phyloP scores from a whole-genome alignment of 305 asterid species.

The Andrographis paniculata region DNA sequence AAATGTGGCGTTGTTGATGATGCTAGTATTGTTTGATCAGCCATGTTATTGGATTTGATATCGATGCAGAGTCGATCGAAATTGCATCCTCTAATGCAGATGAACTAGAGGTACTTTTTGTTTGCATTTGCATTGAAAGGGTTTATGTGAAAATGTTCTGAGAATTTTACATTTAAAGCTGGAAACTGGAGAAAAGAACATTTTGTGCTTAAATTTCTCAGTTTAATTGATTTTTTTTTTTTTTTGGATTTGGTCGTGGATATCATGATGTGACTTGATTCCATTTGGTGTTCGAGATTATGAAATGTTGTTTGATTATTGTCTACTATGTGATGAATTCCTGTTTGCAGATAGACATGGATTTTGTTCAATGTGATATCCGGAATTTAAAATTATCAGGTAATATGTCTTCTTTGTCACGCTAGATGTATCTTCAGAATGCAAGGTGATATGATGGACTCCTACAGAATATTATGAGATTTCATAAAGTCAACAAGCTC shows the following conservation, averaged over 20 bases:
- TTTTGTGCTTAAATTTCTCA: not conserved
- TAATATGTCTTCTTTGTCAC: conserved; percentile 21
- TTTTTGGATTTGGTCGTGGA: not conserved
- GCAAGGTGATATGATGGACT: not conserved
- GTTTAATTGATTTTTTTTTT: not conserved
- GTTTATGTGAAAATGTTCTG: conserved; percentile 2
- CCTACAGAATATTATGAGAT: not conserved
- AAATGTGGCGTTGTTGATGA: conserved; percentile 1
- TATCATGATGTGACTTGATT: not conserved
- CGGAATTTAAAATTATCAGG: conserved; percentile 52
- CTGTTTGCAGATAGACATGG: conserved; percentile 59
- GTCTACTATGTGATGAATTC: conserved; percentile 12
- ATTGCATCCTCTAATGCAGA: conserved; percentile 77
- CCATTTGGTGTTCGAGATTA: not conserved
- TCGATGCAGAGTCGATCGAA: conserved; percentile 76
- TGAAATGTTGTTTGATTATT: not conserved
- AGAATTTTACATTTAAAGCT: not conserved
- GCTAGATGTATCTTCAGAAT: not conserved
- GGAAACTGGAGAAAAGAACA: not conserved
- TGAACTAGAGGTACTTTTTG: conserved; percentile 58
- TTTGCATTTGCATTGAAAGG: not conserved
- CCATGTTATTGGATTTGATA: conserved; percentile 68
- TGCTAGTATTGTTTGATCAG: conserved; percentile 24
- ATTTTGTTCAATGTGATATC: conserved; percentile 65
- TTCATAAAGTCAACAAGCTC: no score